Evolutionary conservation across 345 rosid species (phyloP), one percentile per base, ranked within the genome.

Genomic region (Limnanthes douglasii): DNA sequence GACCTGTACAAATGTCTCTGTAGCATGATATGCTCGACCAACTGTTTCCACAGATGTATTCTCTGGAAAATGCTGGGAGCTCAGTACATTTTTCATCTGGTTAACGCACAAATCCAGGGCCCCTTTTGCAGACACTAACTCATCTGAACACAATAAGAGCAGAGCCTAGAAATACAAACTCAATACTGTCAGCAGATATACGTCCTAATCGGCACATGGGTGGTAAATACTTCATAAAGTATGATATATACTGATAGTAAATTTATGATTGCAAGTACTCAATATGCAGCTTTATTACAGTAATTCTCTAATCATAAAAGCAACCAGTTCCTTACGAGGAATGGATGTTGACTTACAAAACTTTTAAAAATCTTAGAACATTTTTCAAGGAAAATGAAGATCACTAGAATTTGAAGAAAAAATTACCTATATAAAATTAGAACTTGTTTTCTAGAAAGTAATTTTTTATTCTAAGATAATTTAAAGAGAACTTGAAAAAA

Each of bases 1-100:
- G 60, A 88, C 97, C 95, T 88, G 97, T 25, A 72, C 80, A 64
- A 83, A 72, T 50, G 86, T 69, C 73, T 88, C 95, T 0, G 93
- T 76, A 0, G 82, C 93, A 54, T 75, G 95, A 60, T 79, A 83
- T 38, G 95, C 95, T 42, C 71, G 73, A 36, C 95, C 95, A 50
- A 88, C 64, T 46, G 72, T 79, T 65, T 88, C 97, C 65, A 84
- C 71, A 37, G 97, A 78, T 19, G 90, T 73, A 72, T 52, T 73
- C 56, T 79, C 92, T 23, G 97, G 86, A 61, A 88, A 43, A 50
- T 75, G 93, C 46, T 66, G 71, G 46, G 76, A 66, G 71, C 81
- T 65, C 54, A 88, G 59, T 11, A 88, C 75, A 56, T 58, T 73
- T 64, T 56, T 83, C 95, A 88, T 79, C 54, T 79, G 97, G 36